A percentile compares a stretch with the other conserved stretches of the same genome.
These are phyloP conservation scores for Apocynum venetum DNA, from an alignment of 257 asterid species.

Conservation along the genomic window DNA sequence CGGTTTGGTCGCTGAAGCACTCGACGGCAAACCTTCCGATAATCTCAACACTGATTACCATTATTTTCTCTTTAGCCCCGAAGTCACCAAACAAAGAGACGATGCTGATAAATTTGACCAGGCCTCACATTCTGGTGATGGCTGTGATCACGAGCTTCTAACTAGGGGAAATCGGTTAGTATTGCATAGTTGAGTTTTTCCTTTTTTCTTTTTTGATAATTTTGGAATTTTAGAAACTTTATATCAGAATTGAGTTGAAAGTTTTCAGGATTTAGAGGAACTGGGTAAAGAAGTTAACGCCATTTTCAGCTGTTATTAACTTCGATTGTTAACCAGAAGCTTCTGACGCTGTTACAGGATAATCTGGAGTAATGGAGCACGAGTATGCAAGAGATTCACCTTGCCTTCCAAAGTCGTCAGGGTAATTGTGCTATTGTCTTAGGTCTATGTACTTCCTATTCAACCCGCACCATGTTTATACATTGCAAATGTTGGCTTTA, in stretches of 20 bases:
- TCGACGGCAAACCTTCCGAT: slow-evolving; percentile 49
- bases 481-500: neutral
- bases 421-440: slow-evolving; percentile 35
- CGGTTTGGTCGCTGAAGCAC: slow-evolving; percentile 70
- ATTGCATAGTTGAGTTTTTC: neutral
- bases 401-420: slow-evolving; percentile 69
- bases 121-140: slow-evolving; percentile 35
- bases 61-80: slow-evolving; percentile 69
- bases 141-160: slow-evolving; percentile 77
- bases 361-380: slow-evolving; percentile 87
- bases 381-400: slow-evolving; percentile 77
- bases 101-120: slow-evolving; percentile 36
- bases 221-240: neutral
- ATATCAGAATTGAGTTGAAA: neutral
- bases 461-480: neutral
- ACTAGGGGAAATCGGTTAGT: slow-evolving; percentile 51
- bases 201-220: neutral
- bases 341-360: slow-evolving; percentile 45
- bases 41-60: slow-evolving; percentile 35
- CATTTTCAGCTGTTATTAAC: slow-evolving; percentile 8
- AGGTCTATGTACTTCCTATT: neutral
- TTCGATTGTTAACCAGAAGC: slow-evolving; percentile 22
- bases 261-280: neutral
- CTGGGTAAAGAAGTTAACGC: neutral
- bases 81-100: slow-evolving; percentile 48